Evolutionary conservation across 2,329 filamentous ascomycete species (phyloP), one percentile per base, ranked within the genome.

Genomic region (Sordariomycetes sp.): DNA sequence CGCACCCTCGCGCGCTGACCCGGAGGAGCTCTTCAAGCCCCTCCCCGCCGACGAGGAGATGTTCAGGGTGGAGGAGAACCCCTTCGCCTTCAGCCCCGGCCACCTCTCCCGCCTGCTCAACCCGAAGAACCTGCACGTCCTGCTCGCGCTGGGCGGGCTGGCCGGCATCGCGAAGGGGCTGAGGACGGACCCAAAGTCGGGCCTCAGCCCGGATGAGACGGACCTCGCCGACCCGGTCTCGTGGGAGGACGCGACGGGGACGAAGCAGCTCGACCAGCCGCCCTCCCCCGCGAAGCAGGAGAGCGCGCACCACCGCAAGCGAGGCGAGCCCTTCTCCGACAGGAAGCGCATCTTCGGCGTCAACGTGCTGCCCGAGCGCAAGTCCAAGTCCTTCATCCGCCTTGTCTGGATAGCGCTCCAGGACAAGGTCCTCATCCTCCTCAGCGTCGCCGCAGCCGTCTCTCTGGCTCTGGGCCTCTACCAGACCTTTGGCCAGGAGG

Each of bases 41-140:
- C 88, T 92, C 66, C 86, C 84, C 1, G 86, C 86, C 7, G 86
- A 82, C 1, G 87, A 91, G 69, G 79, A 75, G 20, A 85, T 89
- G 62, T 93, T 89, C 64, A 66, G 81, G 51, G 79, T 86, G 14
- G 76, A 83, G 54, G 74, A 86, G 64, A 90, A 88, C 69, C 83
- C 79, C 52, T 90, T 91, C 64, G 88, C 86, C 8, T 90, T 86
- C 64, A 80, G 84, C 0, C 86, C 86, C 0, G 88, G 88, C 5
- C 87, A 90, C 62, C 72, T 91, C 64, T 84, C 82, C 62, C 93
- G 92, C 71, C 73, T 93, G 8, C 76, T 90, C 58, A 91, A 92
- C 62, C 89, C 89, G 1, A 93, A 94, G 72, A 90, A 79, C 64
- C 75, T 89, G 60, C 76, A 81, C 28, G 89, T 88, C 5, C 90